Evolutionary conservation across 2,329 filamentous ascomycete species (phyloP).

Genomic region (Cladosporium sp.): DNA sequence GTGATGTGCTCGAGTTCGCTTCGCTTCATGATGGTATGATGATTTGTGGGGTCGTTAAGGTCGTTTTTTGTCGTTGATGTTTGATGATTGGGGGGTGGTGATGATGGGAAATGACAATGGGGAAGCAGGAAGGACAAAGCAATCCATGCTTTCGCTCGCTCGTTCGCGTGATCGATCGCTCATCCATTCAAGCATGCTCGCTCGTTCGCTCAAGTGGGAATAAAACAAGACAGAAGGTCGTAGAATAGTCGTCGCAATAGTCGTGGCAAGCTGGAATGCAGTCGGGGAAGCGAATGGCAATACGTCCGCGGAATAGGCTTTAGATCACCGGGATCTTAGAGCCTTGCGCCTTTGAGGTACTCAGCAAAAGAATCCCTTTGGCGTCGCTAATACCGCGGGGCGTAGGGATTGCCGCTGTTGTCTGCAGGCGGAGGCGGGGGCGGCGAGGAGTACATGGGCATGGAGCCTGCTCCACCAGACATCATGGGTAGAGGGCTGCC

Average conservation of each 20-base stretch:
- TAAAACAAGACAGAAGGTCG: background rate
- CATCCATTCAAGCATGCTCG: background rate
- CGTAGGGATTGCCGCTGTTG: slow-evolving; percentile 38
- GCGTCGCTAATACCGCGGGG: slow-evolving; percentile 19
- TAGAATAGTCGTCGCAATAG: background rate
- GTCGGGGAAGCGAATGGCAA: background rate
- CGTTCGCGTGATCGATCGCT: background rate
- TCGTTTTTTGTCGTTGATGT: background rate
- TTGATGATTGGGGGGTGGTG: background rate
- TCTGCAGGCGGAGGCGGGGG: slow-evolving; percentile 26
- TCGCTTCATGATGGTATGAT: background rate
- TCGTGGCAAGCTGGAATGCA: background rate
- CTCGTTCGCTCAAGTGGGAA: background rate
- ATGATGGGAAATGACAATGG: background rate
- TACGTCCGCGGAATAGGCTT: background rate
- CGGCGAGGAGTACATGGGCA: slow-evolving; percentile 5
- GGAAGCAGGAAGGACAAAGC: background rate
- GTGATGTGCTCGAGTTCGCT: background rate
- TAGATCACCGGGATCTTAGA: background rate
- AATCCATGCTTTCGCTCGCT: background rate
- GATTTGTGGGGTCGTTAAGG: background rate
- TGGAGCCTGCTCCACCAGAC: slow-evolving; percentile 9
- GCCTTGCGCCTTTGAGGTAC: background rate
- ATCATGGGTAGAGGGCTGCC: slow-evolving; percentile 19
- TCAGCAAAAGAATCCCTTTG: background rate